Base-by-base conservation (phyloP, 2,329 filamentous ascomycete species). In the Coniosporium tulheliwenetii region DNA sequence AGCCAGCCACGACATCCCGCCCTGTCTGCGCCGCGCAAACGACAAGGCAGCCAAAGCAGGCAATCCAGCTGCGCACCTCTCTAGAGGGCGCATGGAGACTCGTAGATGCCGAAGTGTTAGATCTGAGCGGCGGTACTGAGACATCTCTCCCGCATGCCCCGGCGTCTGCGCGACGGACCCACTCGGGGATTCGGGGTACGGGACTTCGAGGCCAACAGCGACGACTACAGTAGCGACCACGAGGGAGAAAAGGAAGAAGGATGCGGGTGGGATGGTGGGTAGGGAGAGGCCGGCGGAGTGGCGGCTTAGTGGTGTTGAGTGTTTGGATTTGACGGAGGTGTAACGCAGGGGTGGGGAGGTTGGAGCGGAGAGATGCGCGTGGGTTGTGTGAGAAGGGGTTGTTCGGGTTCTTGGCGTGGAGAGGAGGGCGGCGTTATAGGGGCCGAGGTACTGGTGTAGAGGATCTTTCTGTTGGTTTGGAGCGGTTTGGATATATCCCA, bases 51-150 rank as follows among this genome's bases (percentile, higher is more conserved):
- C 19, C 19, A 41, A 42, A 49, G 50, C 30, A 47, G 48, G 30
- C 45, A 13, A 48, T 60, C 38, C 44, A 53, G 8, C 48, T 57
- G 3, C 52, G 56, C 5, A 48, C 52, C 12, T 52, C 49, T 33
- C 45, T 61, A 1, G 48, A 52, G 7, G 58, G 58, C 8, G 45
- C 50, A 0, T 61, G 54, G 54, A 57, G 54, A 33, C 49, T 54
- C 30, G 47, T 53, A 4, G 53, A 52, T 19, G 41, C 39, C 5
- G 41, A 41, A n/a, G 37, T 36, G 13, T 12, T 54, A 10, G 53
- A 57, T 47, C 26, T 55, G 26, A 49, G 49, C 4, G 52, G 50
- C 32, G 44, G 7, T 39, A 36, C 15, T 14, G 51, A 52, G 14
- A 8, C 8, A 5, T 8, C 14, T 8, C 32, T n/a, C 8, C 5